Base-by-base conservation (phyloP, 768 basidiomycete genomes). In the Rhizopogon sp. region DNA sequence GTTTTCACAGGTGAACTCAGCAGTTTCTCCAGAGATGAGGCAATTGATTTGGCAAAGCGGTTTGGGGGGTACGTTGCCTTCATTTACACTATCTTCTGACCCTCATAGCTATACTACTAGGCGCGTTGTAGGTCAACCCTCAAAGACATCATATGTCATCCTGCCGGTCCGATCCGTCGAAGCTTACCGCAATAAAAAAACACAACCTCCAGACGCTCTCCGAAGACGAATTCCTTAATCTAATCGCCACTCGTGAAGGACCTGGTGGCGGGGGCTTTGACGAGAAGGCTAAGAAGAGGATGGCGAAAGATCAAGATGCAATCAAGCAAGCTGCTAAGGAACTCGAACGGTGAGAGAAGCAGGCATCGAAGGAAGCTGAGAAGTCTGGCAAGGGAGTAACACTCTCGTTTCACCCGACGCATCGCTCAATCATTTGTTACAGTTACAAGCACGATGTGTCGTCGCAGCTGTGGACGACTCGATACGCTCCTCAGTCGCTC, bases 1-100 rank as follows among this genome's bases (percentile, higher is more conserved):
- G 96, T 99, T 20, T 99, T 99, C 60, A 98, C 97, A 0, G 97
- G 95, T 13, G 96, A 99, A 62, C 72, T 98, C 44, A 82, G 79
- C 45, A 88, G 87, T 56, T 84, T 98, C 60, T 85, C 91, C 1
- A 79, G 97, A 39, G 92, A 98, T 2, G 94, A 97, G 61, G 87
- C 91, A 0, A 66, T 76, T 25, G 93, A 96, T 61, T 70, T 96
- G 6, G 96, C 88, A 0, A 98, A 99, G 69, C 90, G 94, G 5
- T 93, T 84, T 65, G 93, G 93, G 62, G 95, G 86, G 95, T 93
- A 47, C 58, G 90, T 76, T 2, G 7, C n/a, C n/a, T 6, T 7
- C 2, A 37, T 3, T 2, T 1, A 52, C 20, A 16, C 3, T 39
- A 45, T 43, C 55, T 29, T 33, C 54, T 33, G 33, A 22, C 10